These are phyloP conservation scores for Geranomyces variabilis DNA, from an alignment of 192 early-diverging fungal genomes.

Conservation along the genomic window DNA sequence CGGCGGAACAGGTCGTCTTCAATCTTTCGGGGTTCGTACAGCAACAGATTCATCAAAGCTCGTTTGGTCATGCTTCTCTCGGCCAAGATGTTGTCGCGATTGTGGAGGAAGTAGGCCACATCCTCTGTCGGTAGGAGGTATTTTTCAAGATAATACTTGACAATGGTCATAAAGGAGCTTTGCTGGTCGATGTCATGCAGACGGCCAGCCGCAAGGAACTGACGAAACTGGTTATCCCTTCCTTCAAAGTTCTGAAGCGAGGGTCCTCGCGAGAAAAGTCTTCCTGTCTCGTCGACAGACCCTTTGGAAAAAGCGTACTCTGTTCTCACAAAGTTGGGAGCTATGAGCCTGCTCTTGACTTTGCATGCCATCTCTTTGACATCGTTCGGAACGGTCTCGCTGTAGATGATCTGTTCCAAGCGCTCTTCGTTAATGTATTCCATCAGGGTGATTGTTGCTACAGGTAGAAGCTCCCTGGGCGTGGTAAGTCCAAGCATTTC, in stretches of 20 bases:
- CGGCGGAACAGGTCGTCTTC: not conserved
- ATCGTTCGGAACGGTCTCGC: conserved; percentile 4
- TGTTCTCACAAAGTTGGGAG: conserved; percentile 3
- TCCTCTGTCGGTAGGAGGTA: not conserved
- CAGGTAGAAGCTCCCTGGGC: not conserved
- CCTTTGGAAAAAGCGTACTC: conserved; percentile 13
- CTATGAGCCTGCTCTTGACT: conserved; percentile 9
- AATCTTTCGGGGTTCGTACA: conserved; percentile 20
- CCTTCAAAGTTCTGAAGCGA: conserved; percentile 23
- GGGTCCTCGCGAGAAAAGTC: conserved; percentile 6
- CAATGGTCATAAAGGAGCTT: conserved; percentile 5
- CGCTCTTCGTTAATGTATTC: conserved; percentile 9
- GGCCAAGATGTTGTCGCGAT: not conserved
- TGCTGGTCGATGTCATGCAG: conserved; percentile 15
- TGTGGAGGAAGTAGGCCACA: not conserved
- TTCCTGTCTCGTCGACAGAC: conserved; percentile 11
- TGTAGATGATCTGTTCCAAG: conserved; percentile 10
- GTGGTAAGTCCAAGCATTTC: conserved; percentile 9
- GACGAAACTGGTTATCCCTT: conserved; percentile 4
- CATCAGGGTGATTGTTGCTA: conserved; percentile 7
- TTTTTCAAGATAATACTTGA: conserved; percentile 3
- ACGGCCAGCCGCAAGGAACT: conserved; percentile 15
- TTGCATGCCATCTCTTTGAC: conserved; percentile 13
- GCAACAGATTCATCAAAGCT: not conserved
- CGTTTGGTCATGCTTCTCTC: conserved; percentile 5